Evolutionary conservation across 345 rosid species (phyloP).

Genomic region (Eucalyptus erythrocorys): DNA sequence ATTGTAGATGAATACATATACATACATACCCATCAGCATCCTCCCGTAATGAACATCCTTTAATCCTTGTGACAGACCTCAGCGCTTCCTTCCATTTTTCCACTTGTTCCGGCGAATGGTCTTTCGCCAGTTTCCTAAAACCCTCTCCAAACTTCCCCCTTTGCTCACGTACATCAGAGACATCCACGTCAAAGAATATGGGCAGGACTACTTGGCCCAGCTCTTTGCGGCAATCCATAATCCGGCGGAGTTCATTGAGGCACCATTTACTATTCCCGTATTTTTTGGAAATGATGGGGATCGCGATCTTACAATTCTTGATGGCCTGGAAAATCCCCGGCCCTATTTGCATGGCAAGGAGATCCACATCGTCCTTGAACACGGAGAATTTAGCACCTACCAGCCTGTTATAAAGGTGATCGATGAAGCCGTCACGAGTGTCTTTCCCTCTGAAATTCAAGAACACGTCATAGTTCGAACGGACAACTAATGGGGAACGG

Average conservation of each 20-base stretch:
- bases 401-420: not conserved
- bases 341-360: not conserved
- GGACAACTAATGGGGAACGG: too few species aligned
- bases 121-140: too few species aligned
- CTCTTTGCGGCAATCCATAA: not conserved
- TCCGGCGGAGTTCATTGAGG: not conserved
- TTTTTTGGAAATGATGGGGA: not conserved
- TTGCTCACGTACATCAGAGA: too few species aligned
- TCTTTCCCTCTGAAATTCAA: not conserved
- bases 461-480: not conserved
- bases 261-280: not conserved
- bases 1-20: too few species aligned
- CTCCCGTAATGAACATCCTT: too few species aligned
- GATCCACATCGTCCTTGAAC: not conserved
- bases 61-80: too few species aligned
- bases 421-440: not conserved
- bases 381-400: not conserved
- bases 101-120: too few species aligned
- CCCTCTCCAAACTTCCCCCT: too few species aligned
- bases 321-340: not conserved
- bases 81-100: too few species aligned
- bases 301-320: not conserved
- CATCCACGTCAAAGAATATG: too few species aligned
- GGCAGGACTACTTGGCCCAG: too few species aligned
- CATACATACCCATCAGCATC: too few species aligned